These are phyloP conservation scores for Debaryomyces prosopidis DNA, from an alignment of 805 yeast genomes.

Conservation along the genomic window DNA sequence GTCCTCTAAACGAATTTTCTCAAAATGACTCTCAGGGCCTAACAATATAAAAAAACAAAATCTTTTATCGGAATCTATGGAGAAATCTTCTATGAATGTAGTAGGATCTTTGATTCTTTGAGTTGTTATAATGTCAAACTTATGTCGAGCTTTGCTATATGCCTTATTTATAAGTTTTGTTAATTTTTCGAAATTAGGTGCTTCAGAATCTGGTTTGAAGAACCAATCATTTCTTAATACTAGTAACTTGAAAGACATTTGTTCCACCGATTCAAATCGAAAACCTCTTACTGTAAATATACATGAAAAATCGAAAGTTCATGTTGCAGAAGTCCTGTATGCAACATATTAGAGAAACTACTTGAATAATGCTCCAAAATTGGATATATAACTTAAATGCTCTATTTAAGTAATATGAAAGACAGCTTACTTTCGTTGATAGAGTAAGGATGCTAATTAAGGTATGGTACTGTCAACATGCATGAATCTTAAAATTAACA, in stretches of 20 bases:
- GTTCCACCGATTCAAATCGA: no score
- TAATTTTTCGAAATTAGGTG: conserved; percentile 12
- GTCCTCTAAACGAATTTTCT: conserved; percentile 20
- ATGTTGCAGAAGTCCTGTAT: no score
- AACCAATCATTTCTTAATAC: conserved; percentile 25
- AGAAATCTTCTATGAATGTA: conserved; percentile 24
- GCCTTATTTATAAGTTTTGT: conserved; percentile 47
- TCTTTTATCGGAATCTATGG: conserved; percentile 16
- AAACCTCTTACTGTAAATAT: no score
- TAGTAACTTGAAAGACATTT: conserved; percentile 23
- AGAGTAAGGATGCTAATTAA: not conserved
- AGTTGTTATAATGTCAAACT: conserved; percentile 41
- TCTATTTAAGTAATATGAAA: no score
- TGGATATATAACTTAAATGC: no score
- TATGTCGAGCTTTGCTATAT: conserved; percentile 47
- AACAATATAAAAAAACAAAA: conserved; percentile 24
- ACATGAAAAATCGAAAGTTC: no score
- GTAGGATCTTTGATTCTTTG: conserved; percentile 37
- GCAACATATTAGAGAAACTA: no score
- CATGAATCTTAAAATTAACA: conserved; percentile 36
- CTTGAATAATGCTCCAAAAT: no score
- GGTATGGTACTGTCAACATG: conserved; percentile 18
- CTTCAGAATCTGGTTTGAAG: conserved; percentile 1
- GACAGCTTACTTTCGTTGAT: no score
- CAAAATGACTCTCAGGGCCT: conserved; percentile 23